Percentiles rank a stretch among this genome's conserved stretches.
These are phyloP conservation scores for Fusarium acutatum DNA, from an alignment of 2,329 filamentous ascomycete species.

Conservation along the genomic window DNA sequence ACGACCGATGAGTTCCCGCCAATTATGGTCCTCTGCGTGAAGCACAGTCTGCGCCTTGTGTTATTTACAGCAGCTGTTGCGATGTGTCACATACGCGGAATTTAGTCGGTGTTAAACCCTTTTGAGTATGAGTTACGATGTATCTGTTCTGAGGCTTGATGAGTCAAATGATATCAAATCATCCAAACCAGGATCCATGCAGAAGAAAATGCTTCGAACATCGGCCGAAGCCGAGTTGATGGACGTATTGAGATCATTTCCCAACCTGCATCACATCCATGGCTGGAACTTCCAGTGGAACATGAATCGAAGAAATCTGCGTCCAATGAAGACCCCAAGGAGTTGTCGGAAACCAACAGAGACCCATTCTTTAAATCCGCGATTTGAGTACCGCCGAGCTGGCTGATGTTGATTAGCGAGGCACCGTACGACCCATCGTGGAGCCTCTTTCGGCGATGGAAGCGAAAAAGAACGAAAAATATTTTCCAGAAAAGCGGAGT, in stretches of 20 bases:
- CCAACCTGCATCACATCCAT: conserved; percentile 10
- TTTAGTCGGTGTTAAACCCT: conserved; percentile 3
- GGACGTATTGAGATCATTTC: conserved; percentile 1
- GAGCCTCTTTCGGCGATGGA: conserved; percentile 22
- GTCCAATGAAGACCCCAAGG: conserved; percentile 3
- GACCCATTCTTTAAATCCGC: conserved; percentile 9
- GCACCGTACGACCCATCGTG: conserved; percentile 7
- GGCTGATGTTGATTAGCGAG: conserved; percentile 19
- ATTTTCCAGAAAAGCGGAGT: conserved; percentile 18
- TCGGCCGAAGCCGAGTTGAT: conserved; percentile 15
- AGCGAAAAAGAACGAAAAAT: conserved; percentile 31
- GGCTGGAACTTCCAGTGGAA: conserved; percentile 15
- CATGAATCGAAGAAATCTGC: conserved; percentile 11
- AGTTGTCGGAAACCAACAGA: not conserved
- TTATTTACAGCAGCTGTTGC: conserved; percentile 1
- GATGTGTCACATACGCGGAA: conserved; percentile 11
- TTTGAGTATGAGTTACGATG: conserved; percentile 13
- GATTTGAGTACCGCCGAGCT: conserved; percentile 23
- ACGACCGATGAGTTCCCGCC: not conserved
- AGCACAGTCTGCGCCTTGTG: conserved; percentile 7
- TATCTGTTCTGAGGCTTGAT: not conserved
- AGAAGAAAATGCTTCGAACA: not conserved
- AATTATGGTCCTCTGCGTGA: conserved; percentile 3
- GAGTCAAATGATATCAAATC: conserved; percentile 3
- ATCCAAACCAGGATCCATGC: not conserved